These are phyloP conservation scores for Clarireedia hainanense DNA, from an alignment of 2,329 filamentous ascomycete genomes.

Conservation along the genomic window DNA sequence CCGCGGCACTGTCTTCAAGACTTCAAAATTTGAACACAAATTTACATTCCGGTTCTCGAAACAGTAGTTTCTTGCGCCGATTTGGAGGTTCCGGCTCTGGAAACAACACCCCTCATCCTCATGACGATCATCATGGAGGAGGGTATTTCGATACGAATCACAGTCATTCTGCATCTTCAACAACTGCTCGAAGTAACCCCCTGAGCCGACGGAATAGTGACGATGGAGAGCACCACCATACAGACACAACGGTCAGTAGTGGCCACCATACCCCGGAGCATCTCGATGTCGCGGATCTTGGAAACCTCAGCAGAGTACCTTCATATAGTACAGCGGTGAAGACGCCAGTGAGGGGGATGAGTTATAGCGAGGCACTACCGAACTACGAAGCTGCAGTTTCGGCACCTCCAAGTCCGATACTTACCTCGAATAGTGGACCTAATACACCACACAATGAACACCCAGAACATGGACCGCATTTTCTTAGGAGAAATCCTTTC, in stretches of 20 bases:
- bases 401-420: conserved; percentile 34
- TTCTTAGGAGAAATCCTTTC: conserved; percentile 15
- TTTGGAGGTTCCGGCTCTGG: conserved; percentile 26
- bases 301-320: conserved; percentile 63
- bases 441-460: conserved; percentile 6
- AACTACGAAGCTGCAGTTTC: conserved; percentile 58
- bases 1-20: conserved; percentile 52
- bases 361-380: conserved; percentile 48
- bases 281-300: conserved; percentile 49
- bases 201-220: conserved; percentile 36
- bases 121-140: conserved; percentile 10
- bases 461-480: neutral
- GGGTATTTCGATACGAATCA: conserved; percentile 20
- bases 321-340: conserved; percentile 70
- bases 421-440: conserved; percentile 12
- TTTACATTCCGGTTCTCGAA: conserved; percentile 48
- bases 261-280: conserved; percentile 50
- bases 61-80: conserved; percentile 26
- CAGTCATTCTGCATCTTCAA: conserved; percentile 12
- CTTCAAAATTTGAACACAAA: conserved; percentile 64
- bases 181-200: conserved; percentile 26
- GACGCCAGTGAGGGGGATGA: conserved; percentile 47
- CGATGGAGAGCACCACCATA: conserved; percentile 28
- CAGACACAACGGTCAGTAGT: conserved; percentile 32
- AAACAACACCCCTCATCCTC: conserved; percentile 27